Evolutionary conservation across 345 rosid species (phyloP), one percentile per base, ranked within the genome.

Genomic region (Alliaria petiolata): DNA sequence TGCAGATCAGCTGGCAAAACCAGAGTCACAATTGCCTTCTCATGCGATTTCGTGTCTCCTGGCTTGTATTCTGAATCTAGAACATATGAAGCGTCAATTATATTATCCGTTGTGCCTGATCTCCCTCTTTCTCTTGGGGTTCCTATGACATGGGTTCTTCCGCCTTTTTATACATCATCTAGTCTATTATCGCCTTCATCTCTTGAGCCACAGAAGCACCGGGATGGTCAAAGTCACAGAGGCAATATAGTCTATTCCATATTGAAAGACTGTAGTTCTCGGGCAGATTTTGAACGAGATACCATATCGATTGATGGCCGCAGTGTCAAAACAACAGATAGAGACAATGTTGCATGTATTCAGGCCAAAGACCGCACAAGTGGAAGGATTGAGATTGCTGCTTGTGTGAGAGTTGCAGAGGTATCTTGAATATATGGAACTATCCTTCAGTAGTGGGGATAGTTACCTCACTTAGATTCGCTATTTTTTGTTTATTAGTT

Each of bases 331-430:
- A 93, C 98, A 61, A 65, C 75, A 8, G 84, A 82, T 60, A 85
- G 83, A 68, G 84, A 84, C 78, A 82, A 79, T 84, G 78, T 86
- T 53, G 97, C 92, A 25, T 93, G 98, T 82, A 85, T 93, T 81
- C 92, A 83, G 69, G 98, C 89, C 57, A 93, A 90, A 78, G 96
- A 93, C 80, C 87, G 84, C 62, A 71, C 82, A 64, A 87, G 81
- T 67, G 98, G 96, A 69, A 89, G 89, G 76, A 74, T 65, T 38
- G 98, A 87, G 83, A 81, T 93, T 74, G 98, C 97, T 81, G 75
- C 95, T 53, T 93, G 98, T 79, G 80, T 93, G 79, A 85, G 85
- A 78, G 91, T 93, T 73, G 88, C 93, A 39, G 97, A 93, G 98
- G 97, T 93, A 85, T 52, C 51, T 8, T 67, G 46, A 46, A 22